Conservation (phyloP, 768 basidiomycete genomes). For the Rhizopogon vulgaris region DNA sequence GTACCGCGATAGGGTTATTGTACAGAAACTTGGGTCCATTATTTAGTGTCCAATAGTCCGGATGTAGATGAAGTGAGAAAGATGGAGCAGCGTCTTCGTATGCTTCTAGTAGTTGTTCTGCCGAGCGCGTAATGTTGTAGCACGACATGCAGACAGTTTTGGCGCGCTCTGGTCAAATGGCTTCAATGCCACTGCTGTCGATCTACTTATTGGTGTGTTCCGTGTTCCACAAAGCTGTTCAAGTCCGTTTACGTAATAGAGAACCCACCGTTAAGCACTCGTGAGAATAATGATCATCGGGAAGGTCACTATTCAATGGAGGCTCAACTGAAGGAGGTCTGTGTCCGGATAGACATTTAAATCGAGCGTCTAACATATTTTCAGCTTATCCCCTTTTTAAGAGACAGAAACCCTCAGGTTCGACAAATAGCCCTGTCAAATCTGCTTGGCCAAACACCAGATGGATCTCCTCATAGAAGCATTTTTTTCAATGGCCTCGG, state of each 20-base stretch:
- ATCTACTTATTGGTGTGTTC: neutral
- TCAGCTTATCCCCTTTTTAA: conserved; percentile 79
- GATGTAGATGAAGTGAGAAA: conserved; percentile 71
- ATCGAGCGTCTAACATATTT: conserved; percentile 7
- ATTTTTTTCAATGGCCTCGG: conserved; percentile 69
- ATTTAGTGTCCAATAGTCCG: conserved; percentile 80
- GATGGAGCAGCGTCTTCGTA: conserved; percentile 58
- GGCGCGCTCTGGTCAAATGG: neutral
- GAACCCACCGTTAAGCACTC: conserved; percentile 4
- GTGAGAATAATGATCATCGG: conserved; percentile 13
- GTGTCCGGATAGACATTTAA: conserved; percentile 4
- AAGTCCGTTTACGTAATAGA: conserved; percentile 16
- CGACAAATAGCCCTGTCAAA: conserved; percentile 82
- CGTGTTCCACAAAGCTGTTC: neutral
- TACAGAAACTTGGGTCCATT: conserved; percentile 78
- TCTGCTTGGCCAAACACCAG: conserved; percentile 73
- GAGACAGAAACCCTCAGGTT: conserved; percentile 82
- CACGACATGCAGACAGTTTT: conserved; percentile 42
- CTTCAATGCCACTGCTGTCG: neutral
- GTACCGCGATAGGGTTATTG: conserved; percentile 65
- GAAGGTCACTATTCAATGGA: conserved; percentile 26
- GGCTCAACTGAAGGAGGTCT: conserved; percentile 34
- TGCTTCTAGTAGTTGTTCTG: conserved; percentile 51
- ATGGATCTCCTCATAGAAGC: conserved; percentile 60
- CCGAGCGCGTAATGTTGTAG: conserved; percentile 69